Evolutionary conservation across 371 early-diverging fungal species (phyloP), one percentile per base, ranked within the genome.

Genomic region (Mortierella sp.): DNA sequence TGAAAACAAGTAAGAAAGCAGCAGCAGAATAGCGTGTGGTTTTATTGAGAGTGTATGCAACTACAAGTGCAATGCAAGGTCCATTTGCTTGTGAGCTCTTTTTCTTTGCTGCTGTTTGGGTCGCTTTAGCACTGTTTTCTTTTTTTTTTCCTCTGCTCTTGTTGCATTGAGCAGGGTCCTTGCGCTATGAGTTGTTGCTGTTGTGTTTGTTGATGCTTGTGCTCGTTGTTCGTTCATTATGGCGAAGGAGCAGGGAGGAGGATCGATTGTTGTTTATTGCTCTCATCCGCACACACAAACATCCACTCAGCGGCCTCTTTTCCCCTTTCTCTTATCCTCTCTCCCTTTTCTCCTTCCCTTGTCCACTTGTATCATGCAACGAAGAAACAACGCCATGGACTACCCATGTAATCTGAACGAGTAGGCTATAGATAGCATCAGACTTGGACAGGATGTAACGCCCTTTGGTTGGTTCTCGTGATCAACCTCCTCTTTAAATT

Each of bases 351-450:
- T 24, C 55, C 26, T 55, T 1, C 8, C 5, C 26, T 3, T 53
- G 54, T 26, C 10, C 13, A 28, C 14, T 57, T 28, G n/a, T n/a
- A 61, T 61, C 61, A 61, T 61, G 61, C 61, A 61, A 28, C 13
- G 57, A 26, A 57, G 59, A 59, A 59, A 59, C 59, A 59, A 59
- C 61, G 61, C 31, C 61, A 61, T 61, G 31, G 19, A 19, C 6
- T 28, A 14, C 61, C 61, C 14, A 5, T 31, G 16, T 61, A 61
- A 61, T 61, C 16, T 61, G 61, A 61, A 61, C 61, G 0, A 31
- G 19, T 31, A 28, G 3, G 31, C 59, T 59, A 31, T 61, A 5
- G 19, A 31, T 31, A 61, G 57, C 50, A 50, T 50, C n/a, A 26
- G 11, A n/a, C 4, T 40, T 6, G 43, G 6, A 40, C 4, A 6